A percentile compares a stretch with the other conserved stretches of the same genome.
Conservation (phyloP, 2,329 filamentous ascomycete species). For the Colletotrichum theobromicola region DNA sequence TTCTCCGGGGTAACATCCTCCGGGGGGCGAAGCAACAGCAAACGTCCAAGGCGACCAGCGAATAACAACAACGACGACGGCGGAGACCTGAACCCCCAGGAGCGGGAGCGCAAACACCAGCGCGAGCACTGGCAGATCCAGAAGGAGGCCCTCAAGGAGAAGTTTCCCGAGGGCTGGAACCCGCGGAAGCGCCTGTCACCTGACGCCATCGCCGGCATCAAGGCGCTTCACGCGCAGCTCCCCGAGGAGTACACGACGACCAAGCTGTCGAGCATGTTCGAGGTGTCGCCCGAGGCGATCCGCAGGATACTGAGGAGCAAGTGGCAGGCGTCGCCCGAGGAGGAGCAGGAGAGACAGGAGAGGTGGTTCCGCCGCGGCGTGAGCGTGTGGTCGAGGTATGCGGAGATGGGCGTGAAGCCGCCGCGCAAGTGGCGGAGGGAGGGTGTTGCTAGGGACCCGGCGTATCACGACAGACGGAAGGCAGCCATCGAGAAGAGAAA, state of each 20-base stretch:
- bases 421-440: conserved; percentile 64
- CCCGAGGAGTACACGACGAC: conserved; percentile 78
- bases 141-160: conserved; percentile 75
- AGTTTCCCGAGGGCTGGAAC: conserved; percentile 83
- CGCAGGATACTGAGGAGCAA: conserved; percentile 84
- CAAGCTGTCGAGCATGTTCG: conserved; percentile 77
- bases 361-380: conserved; percentile 68
- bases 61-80: conserved; percentile 19
- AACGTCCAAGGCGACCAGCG: background rate
- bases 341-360: conserved; percentile 61
- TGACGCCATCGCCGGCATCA: conserved; percentile 89
- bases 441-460: conserved; percentile 52
- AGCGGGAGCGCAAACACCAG: conserved; percentile 18
- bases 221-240: conserved; percentile 78
- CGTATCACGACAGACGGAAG: conserved; percentile 42
- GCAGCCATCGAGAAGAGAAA: conserved; percentile 29
- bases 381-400: conserved; percentile 63
- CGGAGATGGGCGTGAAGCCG: conserved; percentile 66
- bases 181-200: conserved; percentile 89
- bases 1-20: no score
- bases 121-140: conserved; percentile 73
- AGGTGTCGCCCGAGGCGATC: conserved; percentile 86
- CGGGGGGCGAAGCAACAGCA: background rate
- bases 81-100: conserved; percentile 28
- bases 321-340: conserved; percentile 66